phyloP scores from a whole-genome alignment of 1,284 basidiomycete genomes.

The Phylloboletellus chloephorus region DNA sequence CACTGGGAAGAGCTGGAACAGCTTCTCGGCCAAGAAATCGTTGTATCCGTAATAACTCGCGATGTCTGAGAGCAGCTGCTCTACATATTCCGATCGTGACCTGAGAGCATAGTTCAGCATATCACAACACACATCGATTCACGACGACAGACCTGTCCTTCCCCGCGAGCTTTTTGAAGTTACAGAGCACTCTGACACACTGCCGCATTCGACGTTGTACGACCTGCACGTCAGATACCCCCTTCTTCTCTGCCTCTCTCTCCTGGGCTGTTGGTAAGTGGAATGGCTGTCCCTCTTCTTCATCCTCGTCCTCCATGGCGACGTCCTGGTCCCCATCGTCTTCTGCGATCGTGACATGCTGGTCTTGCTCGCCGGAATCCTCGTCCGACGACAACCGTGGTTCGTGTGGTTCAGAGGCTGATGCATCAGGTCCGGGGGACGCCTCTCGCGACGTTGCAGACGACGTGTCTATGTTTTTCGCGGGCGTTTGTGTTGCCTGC shows the following conservation, averaged over 20 bases:
- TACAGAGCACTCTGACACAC: slow-evolving; percentile 76
- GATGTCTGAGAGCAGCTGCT: slow-evolving; percentile 86
- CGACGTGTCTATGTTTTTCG: slow-evolving; percentile 22
- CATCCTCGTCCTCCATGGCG: slow-evolving; percentile 51
- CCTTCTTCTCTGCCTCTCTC: slow-evolving; percentile 70
- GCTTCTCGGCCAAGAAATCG: slow-evolving; percentile 89
- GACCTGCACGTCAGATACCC: slow-evolving; percentile 74
- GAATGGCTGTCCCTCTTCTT: slow-evolving; percentile 56
- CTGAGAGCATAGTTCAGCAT: slow-evolving; percentile 37
- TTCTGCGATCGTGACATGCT: slow-evolving; percentile 54
- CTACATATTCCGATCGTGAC: slow-evolving; percentile 83
- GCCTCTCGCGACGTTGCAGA: slow-evolving; percentile 15
- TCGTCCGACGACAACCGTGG: slow-evolving; percentile 42
- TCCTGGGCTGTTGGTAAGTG: slow-evolving; percentile 80
- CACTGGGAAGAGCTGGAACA: slow-evolving; percentile 91
- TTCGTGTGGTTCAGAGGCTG: slow-evolving; percentile 15
- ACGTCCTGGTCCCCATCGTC: slow-evolving; percentile 52
- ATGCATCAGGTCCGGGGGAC: slow-evolving; percentile 19
- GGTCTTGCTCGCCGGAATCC: slow-evolving; percentile 43
- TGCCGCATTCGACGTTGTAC: slow-evolving; percentile 89
- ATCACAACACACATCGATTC: slow-evolving; percentile 13
- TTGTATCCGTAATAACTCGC: slow-evolving; percentile 98
- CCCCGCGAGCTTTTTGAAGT: slow-evolving; percentile 66
- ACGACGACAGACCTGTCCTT: slow-evolving; percentile 59
- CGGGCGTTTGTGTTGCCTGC: slow-evolving; percentile 32